A percentile compares a stretch with the other conserved stretches of the same genome.
Evolutionary conservation across 805 yeast species (phyloP).

Genomic region (Lipomyces anomalus): DNA sequence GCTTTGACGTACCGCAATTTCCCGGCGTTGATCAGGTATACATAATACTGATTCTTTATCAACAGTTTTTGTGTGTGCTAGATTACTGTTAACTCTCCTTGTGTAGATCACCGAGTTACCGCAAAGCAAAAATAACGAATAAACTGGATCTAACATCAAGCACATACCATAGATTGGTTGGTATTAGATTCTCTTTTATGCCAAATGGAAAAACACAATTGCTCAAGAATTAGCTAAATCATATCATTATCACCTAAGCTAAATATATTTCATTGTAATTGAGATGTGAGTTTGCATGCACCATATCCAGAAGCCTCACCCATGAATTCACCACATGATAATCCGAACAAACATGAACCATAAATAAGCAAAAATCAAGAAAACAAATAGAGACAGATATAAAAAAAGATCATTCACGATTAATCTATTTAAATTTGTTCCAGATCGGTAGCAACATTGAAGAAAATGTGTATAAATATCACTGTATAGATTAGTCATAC

Average conservation of each 20-base stretch:
- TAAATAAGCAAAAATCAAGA: neutral
- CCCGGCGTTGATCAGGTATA: conserved; percentile 53
- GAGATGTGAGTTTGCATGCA: neutral
- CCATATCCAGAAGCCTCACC: neutral
- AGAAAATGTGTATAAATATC: neutral
- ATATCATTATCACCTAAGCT: neutral
- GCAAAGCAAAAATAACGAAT: neutral
- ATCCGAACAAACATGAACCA: neutral
- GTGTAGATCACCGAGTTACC: neutral
- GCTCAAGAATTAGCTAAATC: neutral
- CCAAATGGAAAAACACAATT: neutral
- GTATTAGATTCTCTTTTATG: neutral
- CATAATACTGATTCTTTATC: no score
- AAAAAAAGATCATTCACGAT: neutral
- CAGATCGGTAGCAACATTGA: neutral
- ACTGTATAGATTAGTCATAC: neutral
- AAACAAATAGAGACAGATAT: no score
- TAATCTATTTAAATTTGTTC: neutral
- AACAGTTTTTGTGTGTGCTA: conserved; percentile 14
- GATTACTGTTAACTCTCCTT: neutral
- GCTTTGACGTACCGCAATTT: conserved; percentile 59
- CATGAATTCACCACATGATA: neutral
- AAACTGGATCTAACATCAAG: no score
- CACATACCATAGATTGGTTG: no score
- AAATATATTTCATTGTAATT: no score